Evolutionary conservation across 2,329 filamentous ascomycete species (phyloP).

Genomic region (Paecilomyces fulvus): DNA sequence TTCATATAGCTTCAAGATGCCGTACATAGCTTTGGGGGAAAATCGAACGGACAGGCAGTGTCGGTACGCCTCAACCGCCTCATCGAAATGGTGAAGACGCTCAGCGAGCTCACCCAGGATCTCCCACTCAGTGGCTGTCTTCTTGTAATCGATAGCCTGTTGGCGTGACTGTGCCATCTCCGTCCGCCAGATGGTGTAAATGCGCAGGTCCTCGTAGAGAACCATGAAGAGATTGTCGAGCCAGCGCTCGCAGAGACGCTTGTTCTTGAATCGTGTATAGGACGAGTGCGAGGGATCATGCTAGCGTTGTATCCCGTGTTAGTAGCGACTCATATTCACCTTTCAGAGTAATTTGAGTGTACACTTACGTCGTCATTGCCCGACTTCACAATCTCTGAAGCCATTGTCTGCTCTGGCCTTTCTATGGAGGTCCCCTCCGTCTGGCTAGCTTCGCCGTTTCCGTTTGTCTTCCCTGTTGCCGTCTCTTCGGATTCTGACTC

Average conservation of each 20-base stretch:
- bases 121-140: conserved; percentile 96
- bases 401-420: conserved; percentile 70
- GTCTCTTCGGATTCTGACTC: conserved; percentile 21
- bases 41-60: conserved; percentile 81
- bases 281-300: conserved; percentile 58
- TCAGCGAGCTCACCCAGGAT: conserved; percentile 90
- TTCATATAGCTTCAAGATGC: conserved; percentile 73
- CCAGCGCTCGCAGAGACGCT: conserved; percentile 94
- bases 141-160: conserved; percentile 92
- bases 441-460: conserved; percentile 17
- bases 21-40: conserved; percentile 83
- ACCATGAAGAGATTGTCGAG: conserved; percentile 99
- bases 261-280: conserved; percentile 90
- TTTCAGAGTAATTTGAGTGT: neutral
- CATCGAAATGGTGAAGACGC: conserved; percentile 81
- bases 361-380: conserved; percentile 60
- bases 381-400: conserved; percentile 67
- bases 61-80: conserved; percentile 87
- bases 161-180: conserved; percentile 94
- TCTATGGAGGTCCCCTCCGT: conserved; percentile 48
- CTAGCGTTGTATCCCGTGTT: conserved; percentile 31
- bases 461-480: conserved; percentile 23
- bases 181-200: conserved; percentile 98
- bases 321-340: neutral
- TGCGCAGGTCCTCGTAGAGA: conserved; percentile 90